Evolutionary conservation across 805 yeast species (phyloP).

Genomic region (Wickerhamiella kazuoi): DNA sequence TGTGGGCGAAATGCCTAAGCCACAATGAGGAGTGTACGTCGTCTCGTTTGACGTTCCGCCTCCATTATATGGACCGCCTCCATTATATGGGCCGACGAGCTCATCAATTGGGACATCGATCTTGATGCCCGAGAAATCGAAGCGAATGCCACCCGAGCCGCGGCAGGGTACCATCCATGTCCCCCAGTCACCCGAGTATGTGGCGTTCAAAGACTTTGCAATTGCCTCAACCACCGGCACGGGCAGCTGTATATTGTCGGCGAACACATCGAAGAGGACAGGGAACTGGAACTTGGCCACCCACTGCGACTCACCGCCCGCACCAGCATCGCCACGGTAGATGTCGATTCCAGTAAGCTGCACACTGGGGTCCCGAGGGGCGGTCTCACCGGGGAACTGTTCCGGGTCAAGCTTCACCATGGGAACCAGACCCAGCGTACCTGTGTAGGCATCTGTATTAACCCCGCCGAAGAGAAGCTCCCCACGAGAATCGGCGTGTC

Average conservation of each 20-base stretch:
- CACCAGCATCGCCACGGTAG: background rate
- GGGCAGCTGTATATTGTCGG: conserved; percentile 14
- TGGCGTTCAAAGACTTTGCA: conserved; percentile 22
- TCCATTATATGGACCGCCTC: no score
- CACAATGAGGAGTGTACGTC: conserved; percentile 7
- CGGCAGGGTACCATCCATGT: conserved; percentile 1
- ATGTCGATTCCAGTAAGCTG: conserved; percentile 2
- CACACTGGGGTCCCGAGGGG: background rate
- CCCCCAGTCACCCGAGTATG: conserved; percentile 25
- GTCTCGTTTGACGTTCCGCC: conserved; percentile 5
- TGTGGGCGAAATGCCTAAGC: background rate
- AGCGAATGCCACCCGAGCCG: background rate
- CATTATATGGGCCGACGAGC: conserved; percentile 8
- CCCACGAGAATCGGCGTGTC: conserved; percentile 13
- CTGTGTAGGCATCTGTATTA: conserved; percentile 42
- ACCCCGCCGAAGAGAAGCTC: conserved; percentile 48
- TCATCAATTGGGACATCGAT: conserved; percentile 9
- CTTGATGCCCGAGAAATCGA: conserved; percentile 5
- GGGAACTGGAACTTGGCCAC: conserved; percentile 3
- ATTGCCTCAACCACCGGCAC: conserved; percentile 4
- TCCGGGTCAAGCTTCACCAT: conserved; percentile 9
- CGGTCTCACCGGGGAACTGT: background rate
- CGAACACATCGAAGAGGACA: conserved; percentile 10
- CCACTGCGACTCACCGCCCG: background rate
- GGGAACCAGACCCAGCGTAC: conserved; percentile 23